Evolutionary conservation across 1,139 yeast species (phyloP).

Genomic region (Tardiomyces digboiensis): DNA sequence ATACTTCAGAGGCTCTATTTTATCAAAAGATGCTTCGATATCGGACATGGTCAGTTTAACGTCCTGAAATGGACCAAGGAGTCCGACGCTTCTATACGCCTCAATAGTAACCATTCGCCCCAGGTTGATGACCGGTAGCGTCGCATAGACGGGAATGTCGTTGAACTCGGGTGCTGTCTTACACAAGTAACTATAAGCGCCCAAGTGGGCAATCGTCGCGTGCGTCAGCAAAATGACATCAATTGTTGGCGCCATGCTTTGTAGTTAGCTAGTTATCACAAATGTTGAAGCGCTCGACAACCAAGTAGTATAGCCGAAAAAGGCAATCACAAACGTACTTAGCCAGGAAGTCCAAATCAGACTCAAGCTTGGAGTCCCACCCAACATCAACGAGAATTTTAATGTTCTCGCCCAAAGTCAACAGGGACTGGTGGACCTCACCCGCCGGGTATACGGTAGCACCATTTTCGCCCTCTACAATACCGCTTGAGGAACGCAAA

Average conservation of each 20-base stretch:
- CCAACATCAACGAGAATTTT: conserved; percentile 29
- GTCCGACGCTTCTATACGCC: conserved; percentile 58
- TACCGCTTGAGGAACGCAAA: background rate
- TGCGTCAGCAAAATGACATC: conserved; percentile 76
- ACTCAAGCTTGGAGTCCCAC: conserved; percentile 26
- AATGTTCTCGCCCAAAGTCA: conserved; percentile 16
- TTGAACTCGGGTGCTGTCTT: conserved; percentile 55
- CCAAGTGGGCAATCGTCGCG: conserved; percentile 69
- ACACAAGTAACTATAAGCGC: conserved; percentile 69
- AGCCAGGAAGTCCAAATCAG: conserved; percentile 17
- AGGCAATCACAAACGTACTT: conserved; percentile 2
- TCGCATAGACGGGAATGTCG: conserved; percentile 70
- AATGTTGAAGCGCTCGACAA: background rate
- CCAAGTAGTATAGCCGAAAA: background rate
- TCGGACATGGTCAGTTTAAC: conserved; percentile 61
- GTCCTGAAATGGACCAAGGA: conserved; percentile 59
- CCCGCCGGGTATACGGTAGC: background rate
- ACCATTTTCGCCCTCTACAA: background rate
- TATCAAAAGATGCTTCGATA: conserved; percentile 72
- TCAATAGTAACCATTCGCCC: conserved; percentile 86
- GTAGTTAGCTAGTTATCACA: too few relatives aligned
- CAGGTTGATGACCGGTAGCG: conserved; percentile 78
- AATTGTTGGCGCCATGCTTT: conserved; percentile 32
- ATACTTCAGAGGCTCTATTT: conserved; percentile 58
- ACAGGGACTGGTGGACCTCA: conserved; percentile 9